Base-by-base conservation (phyloP, 1,139 yeast species). In the Magnusiomyces tetraspermus region DNA sequence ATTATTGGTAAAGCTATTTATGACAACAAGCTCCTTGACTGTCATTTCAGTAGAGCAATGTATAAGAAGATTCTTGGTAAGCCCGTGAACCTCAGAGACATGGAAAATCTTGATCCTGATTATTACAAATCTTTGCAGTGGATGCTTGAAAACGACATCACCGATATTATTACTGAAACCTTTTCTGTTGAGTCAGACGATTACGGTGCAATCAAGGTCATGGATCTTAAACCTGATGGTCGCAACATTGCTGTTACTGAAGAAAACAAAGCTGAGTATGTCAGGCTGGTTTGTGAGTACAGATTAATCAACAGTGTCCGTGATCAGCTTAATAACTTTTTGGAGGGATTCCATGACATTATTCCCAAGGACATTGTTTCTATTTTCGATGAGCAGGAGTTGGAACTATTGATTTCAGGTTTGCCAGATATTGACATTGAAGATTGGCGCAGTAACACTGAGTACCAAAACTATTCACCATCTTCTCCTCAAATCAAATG, bases 131-230 rank as follows among this genome's bases (percentile, higher is more conserved):
- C 96, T 1, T 71, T 94, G 63, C 78, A 84, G 64, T 94, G 99
- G 99, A 94, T 94, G 86, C 73, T 94, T 55, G 96, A 92, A 61
- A 92, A 94, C 69, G 97, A 74, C 67, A 92, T 94, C 53, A 94
- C 98, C 0, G 98, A 90, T 67, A 85, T 94, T 37, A 87, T 94
- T 52, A 90, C 92, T n/a, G 98, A 94, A 67, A 90, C 95, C 19
- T 92, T 94, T 65, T 83, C 95, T 8, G 88, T 92, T 40, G 97
- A 90, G 63, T 79, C 95, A 1, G 96, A 89, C 64, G 97, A 90
- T 63, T 90, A 86, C 65, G 98, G 97, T 56, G 96, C 85, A 64
- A 90, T 83, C 62, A 86, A 83, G 66, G 72, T 78, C 8, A 77
- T 86, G 58, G 96, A 88, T 62, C 76, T 94, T 65, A 78, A 85